Evolutionary conservation across 1,284 basidiomycete species (phyloP), one percentile per base, ranked within the genome.

Genomic region (Ceratobasidium sp.): DNA sequence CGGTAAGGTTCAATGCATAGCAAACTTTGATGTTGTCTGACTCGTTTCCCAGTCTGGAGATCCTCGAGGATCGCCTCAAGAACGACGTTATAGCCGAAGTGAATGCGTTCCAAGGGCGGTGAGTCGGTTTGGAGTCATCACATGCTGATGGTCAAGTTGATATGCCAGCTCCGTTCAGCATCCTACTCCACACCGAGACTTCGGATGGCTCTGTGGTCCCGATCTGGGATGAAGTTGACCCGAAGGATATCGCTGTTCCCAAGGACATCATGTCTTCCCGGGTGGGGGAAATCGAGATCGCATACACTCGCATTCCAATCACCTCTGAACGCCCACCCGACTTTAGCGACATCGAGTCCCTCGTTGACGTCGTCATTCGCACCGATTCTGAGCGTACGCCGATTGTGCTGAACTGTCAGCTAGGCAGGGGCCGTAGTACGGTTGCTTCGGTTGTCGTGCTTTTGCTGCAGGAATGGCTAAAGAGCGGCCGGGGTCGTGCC

Each of bases 351-450:
- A 80, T 83, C 54, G 89, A 92, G 48, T 80, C 80, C 53, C 84
- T 99, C 33, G 90, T 98, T 75, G 89, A 93, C 54, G 86, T 96
- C 0, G 92, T 95, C 49, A 84, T 94, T 54, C 83, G 89, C n/a
- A 88, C 89, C 33, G 86, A 91, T 72, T 85, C 90, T 3, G 84
- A 86, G 38, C 84, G 86, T 53, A 89, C 90, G 0, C 94, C 95
- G 0, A 92, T 99, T 74, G 90, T 99, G 28, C 87, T 99, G 66
- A 99, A 99, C 79, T 97, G 96, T 78, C 97, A 99, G 81, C 87
- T 99, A 3, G 96, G 96, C 3, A 84, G 95, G 40, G 96, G 96
- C n/a, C 85, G 97, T 76, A 95, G 93, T 74, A 97, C 96, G 0
- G 83, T 96, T 75, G 90, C 95, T 18, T 92, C 95, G 6, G 86